These are phyloP conservation scores for Purpureocillium takamizusanense DNA, from an alignment of 2,329 filamentous ascomycete genomes.

Conservation along the genomic window DNA sequence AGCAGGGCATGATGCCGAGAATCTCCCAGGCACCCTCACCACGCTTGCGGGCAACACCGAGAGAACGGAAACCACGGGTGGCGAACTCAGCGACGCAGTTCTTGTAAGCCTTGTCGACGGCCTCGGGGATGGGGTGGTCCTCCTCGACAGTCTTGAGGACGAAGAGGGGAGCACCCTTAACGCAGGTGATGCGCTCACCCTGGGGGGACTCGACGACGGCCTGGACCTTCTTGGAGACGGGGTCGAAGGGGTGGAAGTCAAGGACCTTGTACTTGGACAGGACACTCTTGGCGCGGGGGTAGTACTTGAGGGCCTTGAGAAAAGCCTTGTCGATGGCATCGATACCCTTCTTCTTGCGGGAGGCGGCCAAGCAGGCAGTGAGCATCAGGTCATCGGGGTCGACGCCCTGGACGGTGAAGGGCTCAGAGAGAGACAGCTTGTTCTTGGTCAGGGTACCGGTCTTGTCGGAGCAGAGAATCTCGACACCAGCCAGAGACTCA, in stretches of 20 bases:
- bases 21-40: constrained; percentile 79
- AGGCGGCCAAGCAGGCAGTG: constrained; percentile 81
- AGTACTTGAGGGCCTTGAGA: constrained; percentile 74
- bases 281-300: constrained; percentile 72
- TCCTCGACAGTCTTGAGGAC: constrained; percentile 82
- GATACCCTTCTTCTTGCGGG: constrained; percentile 91
- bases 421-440: constrained; percentile 80
- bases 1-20: constrained; percentile 90
- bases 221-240: constrained; percentile 86
- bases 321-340: constrained; percentile 94
- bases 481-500: constrained; percentile 83
- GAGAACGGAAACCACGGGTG: constrained; percentile 85
- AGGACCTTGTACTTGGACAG: constrained; percentile 78
- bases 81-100: constrained; percentile 89
- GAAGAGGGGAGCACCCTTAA: constrained; percentile 85
- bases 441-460: constrained; percentile 91
- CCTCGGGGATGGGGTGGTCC: constrained; percentile 69
- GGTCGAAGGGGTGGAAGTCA: constrained; percentile 82
- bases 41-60: constrained; percentile 86
- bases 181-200: constrained; percentile 77
- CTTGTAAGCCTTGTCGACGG: constrained; percentile 77
- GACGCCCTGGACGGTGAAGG: constrained; percentile 73
- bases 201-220: constrained; percentile 75
- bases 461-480: constrained; percentile 93
- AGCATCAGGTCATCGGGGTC: constrained; percentile 85